Conservation (phyloP, 805 yeast species). For the Candida jianshihensis region DNA sequence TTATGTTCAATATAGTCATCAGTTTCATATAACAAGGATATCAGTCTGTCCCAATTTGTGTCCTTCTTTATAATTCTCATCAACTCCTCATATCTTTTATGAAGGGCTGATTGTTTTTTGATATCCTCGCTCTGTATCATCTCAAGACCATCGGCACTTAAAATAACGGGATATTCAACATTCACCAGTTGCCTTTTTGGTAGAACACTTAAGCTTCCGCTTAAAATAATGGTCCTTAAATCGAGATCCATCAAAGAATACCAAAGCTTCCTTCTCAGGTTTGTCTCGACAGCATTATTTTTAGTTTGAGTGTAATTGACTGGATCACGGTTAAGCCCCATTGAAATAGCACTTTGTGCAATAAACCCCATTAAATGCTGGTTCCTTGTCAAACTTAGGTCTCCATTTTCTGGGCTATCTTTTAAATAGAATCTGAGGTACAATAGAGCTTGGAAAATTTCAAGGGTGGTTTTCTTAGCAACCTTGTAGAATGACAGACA, state of each 20-base stretch:
- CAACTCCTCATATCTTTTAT: constrained; percentile 5
- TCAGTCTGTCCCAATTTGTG: not conserved
- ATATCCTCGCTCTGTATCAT: constrained; percentile 8
- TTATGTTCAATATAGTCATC: constrained; percentile 8
- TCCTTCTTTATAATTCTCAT: not conserved
- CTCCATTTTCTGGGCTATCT: constrained; percentile 41
- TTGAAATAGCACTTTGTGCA: constrained; percentile 34
- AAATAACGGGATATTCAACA: constrained; percentile 11
- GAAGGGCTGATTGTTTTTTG: constrained; percentile 1
- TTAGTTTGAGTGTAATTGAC: constrained; percentile 13
- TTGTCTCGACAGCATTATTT: constrained; percentile 4
- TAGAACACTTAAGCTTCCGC: constrained; percentile 10
- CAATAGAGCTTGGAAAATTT: constrained; percentile 35
- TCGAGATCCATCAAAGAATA: constrained; percentile 10
- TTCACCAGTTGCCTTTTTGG: constrained; percentile 6
- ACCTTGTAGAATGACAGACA: constrained; percentile 36
- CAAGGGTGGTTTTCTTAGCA: constrained; percentile 28
- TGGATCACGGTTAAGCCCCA: constrained; percentile 45
- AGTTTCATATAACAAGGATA: constrained; percentile 7
- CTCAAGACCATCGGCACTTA: constrained; percentile 9
- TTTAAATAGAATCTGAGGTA: constrained; percentile 31
- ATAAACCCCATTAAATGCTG: constrained; percentile 30
- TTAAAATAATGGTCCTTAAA: constrained; percentile 3
- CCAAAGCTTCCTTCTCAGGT: constrained; percentile 18
- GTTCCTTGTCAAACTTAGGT: constrained; percentile 30